phyloP scores from a whole-genome alignment of 2,329 filamentous ascomycete genomes.

The Harringtonia aguacate region DNA sequence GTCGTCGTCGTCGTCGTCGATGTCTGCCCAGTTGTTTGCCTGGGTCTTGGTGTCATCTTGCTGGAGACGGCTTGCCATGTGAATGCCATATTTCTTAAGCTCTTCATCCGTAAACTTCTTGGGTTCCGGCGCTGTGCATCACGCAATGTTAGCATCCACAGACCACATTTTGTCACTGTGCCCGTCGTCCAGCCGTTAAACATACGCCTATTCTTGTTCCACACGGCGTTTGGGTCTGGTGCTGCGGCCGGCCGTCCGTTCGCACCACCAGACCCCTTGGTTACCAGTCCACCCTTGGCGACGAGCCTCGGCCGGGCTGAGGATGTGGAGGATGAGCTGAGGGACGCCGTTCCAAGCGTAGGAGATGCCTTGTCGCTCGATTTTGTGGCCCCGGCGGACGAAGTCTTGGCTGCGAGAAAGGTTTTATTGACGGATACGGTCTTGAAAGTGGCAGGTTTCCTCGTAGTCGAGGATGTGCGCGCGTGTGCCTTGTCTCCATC shows the following conservation, averaged over 20 bases:
- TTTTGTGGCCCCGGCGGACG: constrained; percentile 34
- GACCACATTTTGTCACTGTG: too few species aligned
- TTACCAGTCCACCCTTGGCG: constrained; percentile 54
- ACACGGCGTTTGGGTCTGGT: constrained; percentile 65
- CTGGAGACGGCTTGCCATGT: constrained; percentile 69
- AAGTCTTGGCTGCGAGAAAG: constrained; percentile 64
- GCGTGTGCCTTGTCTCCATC: constrained; percentile 49
- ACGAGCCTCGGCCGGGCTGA: constrained; percentile 58
- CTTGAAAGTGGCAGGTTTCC: constrained; percentile 73
- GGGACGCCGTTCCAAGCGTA: constrained; percentile 28
- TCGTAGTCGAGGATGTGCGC: constrained; percentile 48
- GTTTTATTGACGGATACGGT: constrained; percentile 77
- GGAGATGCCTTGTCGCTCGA: constrained; percentile 37
- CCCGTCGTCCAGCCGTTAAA: too few species aligned
- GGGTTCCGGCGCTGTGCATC: constrained; percentile 52
- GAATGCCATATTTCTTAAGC: constrained; percentile 76
- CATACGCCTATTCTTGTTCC: constrained; percentile 83
- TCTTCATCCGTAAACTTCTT: constrained; percentile 84
- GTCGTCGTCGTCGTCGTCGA: constrained; percentile 80
- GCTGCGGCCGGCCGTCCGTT: constrained; percentile 50
- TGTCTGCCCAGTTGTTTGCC: constrained; percentile 82
- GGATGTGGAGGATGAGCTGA: constrained; percentile 34
- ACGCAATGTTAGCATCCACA: neutral
- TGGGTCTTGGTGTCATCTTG: constrained; percentile 61
- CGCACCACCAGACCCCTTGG: constrained; percentile 31